These are phyloP conservation scores for Saxophila tyrrhenica DNA, from an alignment of 495 filamentous ascomycete species.

Conservation along the genomic window DNA sequence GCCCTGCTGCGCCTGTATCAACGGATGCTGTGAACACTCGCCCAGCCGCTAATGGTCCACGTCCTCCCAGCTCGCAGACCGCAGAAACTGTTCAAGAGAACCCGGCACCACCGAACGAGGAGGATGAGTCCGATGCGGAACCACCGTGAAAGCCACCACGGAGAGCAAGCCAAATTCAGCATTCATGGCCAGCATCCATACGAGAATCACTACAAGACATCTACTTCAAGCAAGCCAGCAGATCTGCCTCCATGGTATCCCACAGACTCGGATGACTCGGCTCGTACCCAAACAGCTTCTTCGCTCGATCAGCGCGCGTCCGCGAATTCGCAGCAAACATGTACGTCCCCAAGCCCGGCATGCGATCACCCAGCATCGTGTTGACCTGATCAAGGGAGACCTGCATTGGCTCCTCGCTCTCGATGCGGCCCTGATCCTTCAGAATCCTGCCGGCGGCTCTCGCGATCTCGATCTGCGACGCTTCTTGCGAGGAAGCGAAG, in stretches of 20 bases:
- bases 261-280: slow-evolving; percentile 9
- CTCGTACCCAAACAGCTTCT: slow-evolving; percentile 18
- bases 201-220: neutral
- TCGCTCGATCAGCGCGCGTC: slow-evolving; percentile 14
- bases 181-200: no score
- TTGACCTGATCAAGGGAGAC: slow-evolving; percentile 8
- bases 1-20: no score
- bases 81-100: no score
- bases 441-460: slow-evolving; percentile 10
- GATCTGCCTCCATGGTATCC: slow-evolving; percentile 17
- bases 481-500: slow-evolving; percentile 20
- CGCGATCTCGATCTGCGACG: slow-evolving; percentile 15
- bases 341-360: slow-evolving; percentile 12
- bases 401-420: slow-evolving; percentile 7
- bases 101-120: no score
- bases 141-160: no score
- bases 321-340: slow-evolving; percentile 22
- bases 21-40: no score
- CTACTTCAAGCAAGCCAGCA: slow-evolving; percentile 2
- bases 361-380: slow-evolving; percentile 2
- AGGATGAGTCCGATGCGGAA: no score
- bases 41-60: no score
- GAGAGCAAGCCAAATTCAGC: no score
- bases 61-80: no score
- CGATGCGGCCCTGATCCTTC: slow-evolving; percentile 11